Percentiles rank a stretch among this genome's conserved stretches.
Evolutionary conservation across 306 rosid genomes (phyloP).

Genomic region (Notholithocarpus densiflorus): DNA sequence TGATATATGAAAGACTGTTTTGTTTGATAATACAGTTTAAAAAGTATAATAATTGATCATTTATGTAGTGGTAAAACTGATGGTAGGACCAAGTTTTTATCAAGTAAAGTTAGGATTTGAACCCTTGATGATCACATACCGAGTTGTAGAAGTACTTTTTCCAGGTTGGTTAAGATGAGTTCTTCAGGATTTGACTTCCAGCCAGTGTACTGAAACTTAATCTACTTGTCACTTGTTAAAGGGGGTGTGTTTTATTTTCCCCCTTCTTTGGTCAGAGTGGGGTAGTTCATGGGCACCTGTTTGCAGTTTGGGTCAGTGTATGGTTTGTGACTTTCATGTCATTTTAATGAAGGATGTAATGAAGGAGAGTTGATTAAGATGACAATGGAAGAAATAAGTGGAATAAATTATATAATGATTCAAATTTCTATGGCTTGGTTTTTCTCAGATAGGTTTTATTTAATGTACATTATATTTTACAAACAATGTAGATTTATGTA

Average conservation of each 20-base stretch:
- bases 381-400: background rate
- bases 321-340: background rate
- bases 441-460: background rate
- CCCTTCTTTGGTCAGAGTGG: background rate
- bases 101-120: background rate
- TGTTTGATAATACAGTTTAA: background rate
- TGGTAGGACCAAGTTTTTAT: too few relatives aligned
- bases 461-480: background rate
- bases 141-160: background rate
- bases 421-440: background rate
- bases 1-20: background rate
- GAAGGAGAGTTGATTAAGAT: background rate
- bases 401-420: background rate
- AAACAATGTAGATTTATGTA: background rate
- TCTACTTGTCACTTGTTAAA: background rate
- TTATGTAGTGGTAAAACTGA: background rate
- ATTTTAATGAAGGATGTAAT: background rate
- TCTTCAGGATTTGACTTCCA: background rate
- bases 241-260: background rate
- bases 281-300: background rate
- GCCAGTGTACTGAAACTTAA: background rate
- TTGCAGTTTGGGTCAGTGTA: background rate
- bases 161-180: background rate
- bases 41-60: background rate
- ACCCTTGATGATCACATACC: background rate